Evolutionary conservation across 2,329 filamentous ascomycete species (phyloP).

Genomic region (Penicillium sclerotigenum): DNA sequence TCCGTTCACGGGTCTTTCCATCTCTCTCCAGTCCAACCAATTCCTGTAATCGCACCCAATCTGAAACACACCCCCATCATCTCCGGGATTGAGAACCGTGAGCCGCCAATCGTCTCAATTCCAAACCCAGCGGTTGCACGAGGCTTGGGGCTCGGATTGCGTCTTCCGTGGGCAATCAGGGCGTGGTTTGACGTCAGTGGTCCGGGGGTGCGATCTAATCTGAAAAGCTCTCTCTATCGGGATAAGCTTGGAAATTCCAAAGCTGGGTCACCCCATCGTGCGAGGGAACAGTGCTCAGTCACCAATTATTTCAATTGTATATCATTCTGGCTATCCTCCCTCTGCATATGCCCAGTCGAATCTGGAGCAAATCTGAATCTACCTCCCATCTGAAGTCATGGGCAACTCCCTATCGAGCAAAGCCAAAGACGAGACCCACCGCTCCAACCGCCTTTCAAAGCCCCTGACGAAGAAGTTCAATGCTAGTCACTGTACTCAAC

Average conservation of each 20-base stretch:
- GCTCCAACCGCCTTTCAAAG: slow-evolving; percentile 39
- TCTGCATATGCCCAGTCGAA: slow-evolving; percentile 3
- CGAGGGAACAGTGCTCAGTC: slow-evolving; percentile 7
- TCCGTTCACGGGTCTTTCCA: slow-evolving; percentile 1
- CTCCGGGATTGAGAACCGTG: slow-evolving; percentile 18
- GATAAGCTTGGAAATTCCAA: not conserved
- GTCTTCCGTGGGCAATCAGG: slow-evolving; percentile 15
- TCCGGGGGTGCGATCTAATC: slow-evolving; percentile 22
- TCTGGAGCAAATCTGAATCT: slow-evolving; percentile 13
- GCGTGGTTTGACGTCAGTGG: slow-evolving; percentile 26
- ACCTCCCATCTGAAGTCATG: slow-evolving; percentile 28
- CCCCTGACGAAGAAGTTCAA: slow-evolving; percentile 29
- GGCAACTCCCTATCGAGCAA: slow-evolving; percentile 37
- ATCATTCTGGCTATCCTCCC: slow-evolving; percentile 4
- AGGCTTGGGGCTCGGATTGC: slow-evolving; percentile 24
- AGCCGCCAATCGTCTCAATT: slow-evolving; percentile 25
- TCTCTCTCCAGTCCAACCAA: slow-evolving; percentile 21
- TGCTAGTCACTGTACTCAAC: slow-evolving; percentile 14
- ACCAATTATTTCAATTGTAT: slow-evolving; percentile 8
- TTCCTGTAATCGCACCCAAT: slow-evolving; percentile 18
- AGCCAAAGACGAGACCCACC: slow-evolving; percentile 32
- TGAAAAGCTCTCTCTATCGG: slow-evolving; percentile 3
- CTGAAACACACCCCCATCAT: slow-evolving; percentile 25
- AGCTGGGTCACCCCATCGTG: slow-evolving; percentile 7
- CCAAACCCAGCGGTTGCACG: slow-evolving; percentile 15